Base-by-base conservation (phyloP, 257 asterid genomes). In the Linaria vulgaris region DNA sequence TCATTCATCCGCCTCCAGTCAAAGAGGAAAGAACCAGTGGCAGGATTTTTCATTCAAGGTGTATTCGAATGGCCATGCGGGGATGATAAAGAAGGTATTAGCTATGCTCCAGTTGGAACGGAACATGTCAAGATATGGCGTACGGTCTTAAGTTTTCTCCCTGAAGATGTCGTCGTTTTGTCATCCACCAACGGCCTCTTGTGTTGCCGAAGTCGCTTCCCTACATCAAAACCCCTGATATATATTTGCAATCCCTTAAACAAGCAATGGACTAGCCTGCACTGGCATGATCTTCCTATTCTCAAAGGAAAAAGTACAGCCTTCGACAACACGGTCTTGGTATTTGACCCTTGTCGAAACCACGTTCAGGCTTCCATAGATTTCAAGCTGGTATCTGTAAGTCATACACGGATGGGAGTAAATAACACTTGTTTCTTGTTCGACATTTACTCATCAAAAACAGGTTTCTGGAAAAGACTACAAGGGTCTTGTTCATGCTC, bases 231-330 rank as follows among this genome's bases (percentile, higher is more conserved):
- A 9, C 88, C 85, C 8, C 41, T 31, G 56, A 45, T 82, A 6
- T 84, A 80, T 59, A 58, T 86, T 23, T 88, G 96, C 80, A 86
- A 88, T 61, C 96, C 96, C 0, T 56, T 88, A 77, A 88, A 72
- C 50, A 80, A 72, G 61, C 77, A 82, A 43, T 83, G 82, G 85
- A 57, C 20, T 1, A 62, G 50, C 15, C 63, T 88, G 1, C 21
- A 47, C 6, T 83, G 88, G 87, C 83, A 79, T 58, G 25, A 64
- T 72, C 71, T 79, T 53, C 56, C 74, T 4, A 60, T 54, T 45
- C 65, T 47, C 61, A 27, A 71, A 55, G n/a, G n/a, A n/a, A n/a
- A n/a, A n/a, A n/a, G n/a, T n/a, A n/a, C n/a, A n/a, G n/a, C n/a
- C n/a, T n/a, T n/a, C n/a, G n/a, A n/a, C n/a, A 80, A 76, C 72